Conservation (phyloP, 495 filamentous ascomycete genomes). For the Terfezia claveryi region DNA sequence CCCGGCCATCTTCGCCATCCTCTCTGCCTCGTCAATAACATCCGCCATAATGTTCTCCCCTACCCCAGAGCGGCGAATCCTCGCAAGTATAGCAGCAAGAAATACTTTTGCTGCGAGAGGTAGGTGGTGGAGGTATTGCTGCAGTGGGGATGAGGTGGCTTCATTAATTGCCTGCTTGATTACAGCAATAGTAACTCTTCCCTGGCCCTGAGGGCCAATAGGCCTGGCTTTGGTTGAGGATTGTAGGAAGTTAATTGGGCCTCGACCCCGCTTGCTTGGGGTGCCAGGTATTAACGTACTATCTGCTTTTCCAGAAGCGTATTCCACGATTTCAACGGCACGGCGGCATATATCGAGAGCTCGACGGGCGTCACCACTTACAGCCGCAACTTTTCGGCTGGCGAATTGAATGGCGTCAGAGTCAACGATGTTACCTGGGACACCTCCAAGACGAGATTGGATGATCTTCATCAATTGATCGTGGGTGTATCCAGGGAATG, state of each 20-base stretch:
- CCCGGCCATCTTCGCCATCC: slow-evolving; percentile 40
- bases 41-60: slow-evolving; percentile 78
- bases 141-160: slow-evolving; percentile 75
- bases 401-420: slow-evolving; percentile 92
- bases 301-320: slow-evolving; percentile 18
- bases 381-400: slow-evolving; percentile 84
- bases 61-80: slow-evolving; percentile 62
- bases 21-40: slow-evolving; percentile 69
- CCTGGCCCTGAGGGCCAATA: slow-evolving; percentile 20
- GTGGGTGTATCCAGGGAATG: slow-evolving; percentile 92
- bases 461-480: slow-evolving; percentile 97
- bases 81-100: slow-evolving; percentile 54
- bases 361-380: slow-evolving; percentile 79
- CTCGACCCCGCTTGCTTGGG: slow-evolving; percentile 8
- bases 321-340: slow-evolving; percentile 87
- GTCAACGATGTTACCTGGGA: slow-evolving; percentile 77
- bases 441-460: slow-evolving; percentile 61
- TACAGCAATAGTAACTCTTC: slow-evolving; percentile 71
- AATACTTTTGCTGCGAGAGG: slow-evolving; percentile 68
- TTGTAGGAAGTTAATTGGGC: slow-evolving; percentile 2
- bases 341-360: slow-evolving; percentile 89
- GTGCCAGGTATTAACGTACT: slow-evolving; percentile 2
- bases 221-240: slow-evolving; percentile 7
- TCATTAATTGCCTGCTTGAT: slow-evolving; percentile 88
- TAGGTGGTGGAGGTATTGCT: slow-evolving; percentile 61